phyloP scores from a whole-genome alignment of 148 eudicot genomes.

The Suaeda aralocaspica region DNA sequence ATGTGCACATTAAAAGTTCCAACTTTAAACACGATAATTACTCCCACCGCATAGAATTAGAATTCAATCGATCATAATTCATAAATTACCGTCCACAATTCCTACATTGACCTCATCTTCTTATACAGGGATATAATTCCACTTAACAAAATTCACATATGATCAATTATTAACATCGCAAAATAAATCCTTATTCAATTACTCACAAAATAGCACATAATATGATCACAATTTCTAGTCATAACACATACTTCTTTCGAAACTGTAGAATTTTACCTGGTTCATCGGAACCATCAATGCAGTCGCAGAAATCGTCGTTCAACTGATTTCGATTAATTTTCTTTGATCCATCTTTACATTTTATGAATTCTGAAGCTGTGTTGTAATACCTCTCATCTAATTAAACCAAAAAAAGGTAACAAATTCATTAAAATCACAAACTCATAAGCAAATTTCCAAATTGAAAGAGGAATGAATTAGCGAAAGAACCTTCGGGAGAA shows the following conservation, averaged over 20 bases:
- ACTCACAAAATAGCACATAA: no score
- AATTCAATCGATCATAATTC: no score
- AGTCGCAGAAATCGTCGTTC: constrained; percentile 91
- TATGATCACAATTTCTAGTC: neutral
- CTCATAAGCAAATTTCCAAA: neutral
- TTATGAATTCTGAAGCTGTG: constrained; percentile 37
- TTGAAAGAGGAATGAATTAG: neutral
- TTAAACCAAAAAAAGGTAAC: neutral
- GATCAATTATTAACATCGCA: no score
- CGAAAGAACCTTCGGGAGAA: constrained; percentile 45
- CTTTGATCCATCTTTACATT: constrained; percentile 90
- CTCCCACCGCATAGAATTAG: no score
- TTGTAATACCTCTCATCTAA: constrained; percentile 65
- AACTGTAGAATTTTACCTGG: constrained; percentile 48
- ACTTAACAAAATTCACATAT: no score
- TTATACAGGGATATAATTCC: no score
- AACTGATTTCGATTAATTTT: constrained; percentile 55
- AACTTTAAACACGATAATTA: neutral
- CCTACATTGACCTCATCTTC: no score
- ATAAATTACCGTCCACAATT: no score
- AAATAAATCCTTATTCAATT: no score
- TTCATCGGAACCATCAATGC: constrained; percentile 86
- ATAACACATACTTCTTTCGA: neutral
- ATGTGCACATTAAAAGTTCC: constrained; percentile 12
- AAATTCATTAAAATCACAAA: neutral